Evolutionary conservation across 371 early-diverging fungal genomes (phyloP).

Genomic region (Synchytrium microbalum): DNA sequence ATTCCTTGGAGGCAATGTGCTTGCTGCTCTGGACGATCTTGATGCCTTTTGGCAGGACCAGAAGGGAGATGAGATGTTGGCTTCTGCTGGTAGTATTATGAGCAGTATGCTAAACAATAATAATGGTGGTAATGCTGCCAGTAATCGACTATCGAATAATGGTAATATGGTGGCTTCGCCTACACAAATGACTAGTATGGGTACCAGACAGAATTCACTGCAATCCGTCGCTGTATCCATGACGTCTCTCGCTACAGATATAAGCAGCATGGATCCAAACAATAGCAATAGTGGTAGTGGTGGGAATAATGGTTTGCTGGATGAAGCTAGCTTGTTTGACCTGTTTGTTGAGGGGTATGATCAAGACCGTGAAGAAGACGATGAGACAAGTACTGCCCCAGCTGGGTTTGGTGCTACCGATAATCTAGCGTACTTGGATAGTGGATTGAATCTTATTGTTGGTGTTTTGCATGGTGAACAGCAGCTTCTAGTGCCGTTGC

Average conservation of each 20-base stretch:
- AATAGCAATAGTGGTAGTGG: not conserved
- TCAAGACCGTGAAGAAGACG: not conserved
- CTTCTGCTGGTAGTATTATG: not conserved
- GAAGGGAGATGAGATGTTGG: not conserved
- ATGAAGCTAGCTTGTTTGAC: not conserved
- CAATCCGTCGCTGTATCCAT: conserved; percentile 39
- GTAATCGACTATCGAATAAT: no score
- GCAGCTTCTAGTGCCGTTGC: no score
- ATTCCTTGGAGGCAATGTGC: conserved; percentile 44
- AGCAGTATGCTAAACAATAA: no score
- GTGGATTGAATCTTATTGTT: not conserved
- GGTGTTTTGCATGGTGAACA: conserved; percentile 1
- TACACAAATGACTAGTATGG: not conserved
- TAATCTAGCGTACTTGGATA: not conserved
- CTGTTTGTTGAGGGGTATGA: not conserved
- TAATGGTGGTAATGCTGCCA: not conserved
- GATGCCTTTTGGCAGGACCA: conserved; percentile 40
- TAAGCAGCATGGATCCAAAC: conserved; percentile 22
- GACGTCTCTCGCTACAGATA: conserved; percentile 36
- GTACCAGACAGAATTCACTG: conserved; percentile 22
- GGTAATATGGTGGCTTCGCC: not conserved
- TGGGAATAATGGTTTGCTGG: not conserved
- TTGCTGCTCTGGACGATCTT: conserved; percentile 49
- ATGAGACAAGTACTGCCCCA: not conserved
- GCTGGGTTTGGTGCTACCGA: conserved; percentile 8